These are phyloP conservation scores for Oryza officinalis DNA, from an alignment of 176 grass and related monocot genomes.

Conservation along the genomic window DNA sequence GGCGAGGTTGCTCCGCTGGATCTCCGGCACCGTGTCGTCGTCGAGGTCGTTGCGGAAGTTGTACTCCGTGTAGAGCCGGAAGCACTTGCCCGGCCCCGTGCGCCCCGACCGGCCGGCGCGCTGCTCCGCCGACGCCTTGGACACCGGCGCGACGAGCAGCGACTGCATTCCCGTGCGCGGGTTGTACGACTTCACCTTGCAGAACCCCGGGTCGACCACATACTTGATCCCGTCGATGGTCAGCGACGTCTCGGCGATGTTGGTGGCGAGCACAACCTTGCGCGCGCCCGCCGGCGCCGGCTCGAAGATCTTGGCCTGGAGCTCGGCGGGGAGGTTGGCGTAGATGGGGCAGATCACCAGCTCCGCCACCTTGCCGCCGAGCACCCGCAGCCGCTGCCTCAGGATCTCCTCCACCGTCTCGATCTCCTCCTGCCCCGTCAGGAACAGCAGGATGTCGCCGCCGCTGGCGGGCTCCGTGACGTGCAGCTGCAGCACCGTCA, in stretches of 20 bases:
- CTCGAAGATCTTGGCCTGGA: slow-evolving; percentile 69
- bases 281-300: slow-evolving; percentile 48
- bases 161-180: slow-evolving; percentile 62
- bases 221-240: slow-evolving; percentile 75
- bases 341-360: slow-evolving; percentile 53
- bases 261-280: slow-evolving; percentile 69
- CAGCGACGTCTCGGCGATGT: slow-evolving; percentile 82
- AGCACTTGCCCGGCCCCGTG: slow-evolving; percentile 60
- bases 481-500: slow-evolving; percentile 61
- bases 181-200: slow-evolving; percentile 66
- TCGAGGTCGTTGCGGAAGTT: slow-evolving; percentile 52
- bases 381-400: slow-evolving; percentile 32
- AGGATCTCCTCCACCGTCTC: slow-evolving; percentile 60
- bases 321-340: slow-evolving; percentile 49
- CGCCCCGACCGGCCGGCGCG: slow-evolving; percentile 62
- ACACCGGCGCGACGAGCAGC: slow-evolving; percentile 53
- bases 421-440: slow-evolving; percentile 78
- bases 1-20: slow-evolving; percentile 58
- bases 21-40: slow-evolving; percentile 55
- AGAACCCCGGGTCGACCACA: slow-evolving; percentile 64
- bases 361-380: slow-evolving; percentile 45
- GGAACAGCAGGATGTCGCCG: slow-evolving; percentile 60
- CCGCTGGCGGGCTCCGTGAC: slow-evolving; percentile 50
- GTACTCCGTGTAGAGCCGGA: slow-evolving; percentile 57
- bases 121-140: slow-evolving; percentile 63